Base-by-base conservation (phyloP, 2,329 filamentous ascomycete species). In the Acrocalymma vagum region DNA sequence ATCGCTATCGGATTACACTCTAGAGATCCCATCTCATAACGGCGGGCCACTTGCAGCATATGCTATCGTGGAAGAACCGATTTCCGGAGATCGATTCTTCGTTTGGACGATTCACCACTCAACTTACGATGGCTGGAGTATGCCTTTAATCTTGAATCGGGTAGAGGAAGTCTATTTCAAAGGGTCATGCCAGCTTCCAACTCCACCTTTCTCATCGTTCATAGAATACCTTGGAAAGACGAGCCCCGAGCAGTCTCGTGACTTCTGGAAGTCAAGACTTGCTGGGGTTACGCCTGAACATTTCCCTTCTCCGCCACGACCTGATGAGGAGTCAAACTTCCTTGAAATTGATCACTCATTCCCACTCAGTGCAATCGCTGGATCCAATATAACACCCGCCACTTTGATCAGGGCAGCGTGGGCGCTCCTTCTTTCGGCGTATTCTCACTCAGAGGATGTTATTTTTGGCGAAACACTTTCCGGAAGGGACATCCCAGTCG, bases 381-480 rank as follows among this genome's bases (percentile, higher is more conserved):
- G n/a, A n/a, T n/a, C n/a, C n/a, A n/a, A n/a, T n/a, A n/a, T n/a
- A n/a, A n/a, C n/a, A n/a, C n/a, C n/a, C n/a, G n/a, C 32, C n/a
- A 18, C 21, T 18, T 14, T 30, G 14, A 20, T 21, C 13, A 30
- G 35, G 20, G 27, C 35, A 20, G 20, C 35, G 4, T 38, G 35
- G 35, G 35, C 35, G 24, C 14, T 38, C 11, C 27, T 38, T 18
- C 27, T 31, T 9, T 24, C 27, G 21, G 25, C 38, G 9, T 55
- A 61, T 34, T 44, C 44, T 2, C 45, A 41, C 9, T 43, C 36
- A 2, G 28, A 47, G 9, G 58, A 63, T 33, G 45, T 62, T 11
- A 38, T 56, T 8, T 60, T 63, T 15, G 60, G 55, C 15, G 51
- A 45, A 10, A 58, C 49, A 3, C 30, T 58, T 6, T 48, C 50